Percentiles rank a stretch among this genome's conserved stretches.
phyloP scores from a whole-genome alignment of 2,329 filamentous ascomycete genomes.

The Ceratocystis colombiana region DNA sequence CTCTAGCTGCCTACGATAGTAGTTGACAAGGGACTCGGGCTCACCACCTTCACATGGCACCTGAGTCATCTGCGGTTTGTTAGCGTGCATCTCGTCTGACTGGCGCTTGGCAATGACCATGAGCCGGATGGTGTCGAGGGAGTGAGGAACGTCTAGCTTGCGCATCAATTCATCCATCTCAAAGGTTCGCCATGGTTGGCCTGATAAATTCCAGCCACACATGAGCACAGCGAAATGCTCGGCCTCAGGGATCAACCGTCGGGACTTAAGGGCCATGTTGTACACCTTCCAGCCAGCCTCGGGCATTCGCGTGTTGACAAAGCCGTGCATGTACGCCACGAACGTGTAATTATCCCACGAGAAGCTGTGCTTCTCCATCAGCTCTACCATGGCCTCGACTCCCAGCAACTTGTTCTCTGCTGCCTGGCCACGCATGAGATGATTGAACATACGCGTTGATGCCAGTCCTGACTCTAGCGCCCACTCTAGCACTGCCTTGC shows the following conservation, averaged over 20 bases:
- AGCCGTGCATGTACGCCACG: constrained; percentile 40
- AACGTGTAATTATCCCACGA: constrained; percentile 44
- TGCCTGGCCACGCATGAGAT: constrained; percentile 60
- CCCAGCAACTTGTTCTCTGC: constrained; percentile 45
- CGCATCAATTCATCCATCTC: constrained; percentile 40
- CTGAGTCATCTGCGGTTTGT: constrained; percentile 33
- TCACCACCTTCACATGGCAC: constrained; percentile 28
- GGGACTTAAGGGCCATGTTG: constrained; percentile 36
- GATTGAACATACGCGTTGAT: constrained; percentile 63
- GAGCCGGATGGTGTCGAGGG: constrained; percentile 33
- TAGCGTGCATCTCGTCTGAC: constrained; percentile 35
- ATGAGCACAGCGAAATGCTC: constrained; percentile 47
- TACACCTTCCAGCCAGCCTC: constrained; percentile 43
- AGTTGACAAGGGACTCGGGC: constrained; percentile 31
- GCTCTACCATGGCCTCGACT: constrained; percentile 40
- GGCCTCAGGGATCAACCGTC: constrained; percentile 38
- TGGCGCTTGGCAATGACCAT: constrained; percentile 23
- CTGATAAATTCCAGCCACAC: constrained; percentile 32
- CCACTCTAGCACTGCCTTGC: constrained; percentile 37
- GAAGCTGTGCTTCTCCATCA: constrained; percentile 41
- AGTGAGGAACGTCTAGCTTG: constrained; percentile 35
- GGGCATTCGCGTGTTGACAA: constrained; percentile 42
- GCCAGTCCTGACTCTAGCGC: constrained; percentile 44
- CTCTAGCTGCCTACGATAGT: constrained; percentile 29
- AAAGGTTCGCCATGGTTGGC: constrained; percentile 36